A percentile compares a stretch with the other conserved stretches of the same genome.
Evolutionary conservation across 208 protist species (phyloP).

Genomic region (Leishmania amazonensis): DNA sequence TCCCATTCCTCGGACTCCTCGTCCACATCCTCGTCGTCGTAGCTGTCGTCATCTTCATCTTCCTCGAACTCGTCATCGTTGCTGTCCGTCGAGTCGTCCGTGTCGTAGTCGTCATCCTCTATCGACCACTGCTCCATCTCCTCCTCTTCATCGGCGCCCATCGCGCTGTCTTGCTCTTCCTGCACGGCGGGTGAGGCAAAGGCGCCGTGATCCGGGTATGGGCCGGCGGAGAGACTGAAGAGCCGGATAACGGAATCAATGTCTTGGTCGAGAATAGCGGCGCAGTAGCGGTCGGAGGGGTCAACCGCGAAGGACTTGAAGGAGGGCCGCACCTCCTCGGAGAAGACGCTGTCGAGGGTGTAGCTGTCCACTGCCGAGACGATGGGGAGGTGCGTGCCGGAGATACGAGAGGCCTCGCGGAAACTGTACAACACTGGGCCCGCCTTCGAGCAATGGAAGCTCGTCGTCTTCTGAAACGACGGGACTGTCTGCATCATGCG

Average conservation of each 20-base stretch:
- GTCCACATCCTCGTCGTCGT: slow-evolving; percentile 23
- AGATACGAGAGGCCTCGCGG: slow-evolving; percentile 45
- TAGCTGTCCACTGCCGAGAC: slow-evolving; percentile 83
- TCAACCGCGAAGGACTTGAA: slow-evolving; percentile 82
- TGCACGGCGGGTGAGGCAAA: slow-evolving; percentile 64
- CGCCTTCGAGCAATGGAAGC: slow-evolving; percentile 58
- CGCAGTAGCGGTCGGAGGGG: slow-evolving; percentile 86
- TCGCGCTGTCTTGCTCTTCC: slow-evolving; percentile 35
- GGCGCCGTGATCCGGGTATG: slow-evolving; percentile 54
- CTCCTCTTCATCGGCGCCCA: slow-evolving; percentile 55
- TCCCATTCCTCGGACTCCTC: slow-evolving; percentile 9
- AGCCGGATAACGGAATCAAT: slow-evolving; percentile 63
- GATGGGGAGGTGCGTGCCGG: slow-evolving; percentile 46
- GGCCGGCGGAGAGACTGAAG: slow-evolving; percentile 82
- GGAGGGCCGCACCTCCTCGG: slow-evolving; percentile 67
- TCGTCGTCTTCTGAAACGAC: slow-evolving; percentile 71
- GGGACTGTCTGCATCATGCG: slow-evolving; percentile 77
- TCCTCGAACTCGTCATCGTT: slow-evolving; percentile 31
- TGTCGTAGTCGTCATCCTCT: slow-evolving; percentile 40
- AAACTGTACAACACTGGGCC: slow-evolving; percentile 82
- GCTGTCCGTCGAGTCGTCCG: slow-evolving; percentile 21
- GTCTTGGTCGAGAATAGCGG: slow-evolving; percentile 75
- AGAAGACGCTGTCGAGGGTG: slow-evolving; percentile 80
- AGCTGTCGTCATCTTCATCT: slow-evolving; percentile 32
- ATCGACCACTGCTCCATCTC: slow-evolving; percentile 44